Percentiles rank a stretch among this genome's conserved stretches.
Evolutionary conservation across 2,329 filamentous ascomycete species (phyloP).

Genomic region (Boeremia lycopersici): DNA sequence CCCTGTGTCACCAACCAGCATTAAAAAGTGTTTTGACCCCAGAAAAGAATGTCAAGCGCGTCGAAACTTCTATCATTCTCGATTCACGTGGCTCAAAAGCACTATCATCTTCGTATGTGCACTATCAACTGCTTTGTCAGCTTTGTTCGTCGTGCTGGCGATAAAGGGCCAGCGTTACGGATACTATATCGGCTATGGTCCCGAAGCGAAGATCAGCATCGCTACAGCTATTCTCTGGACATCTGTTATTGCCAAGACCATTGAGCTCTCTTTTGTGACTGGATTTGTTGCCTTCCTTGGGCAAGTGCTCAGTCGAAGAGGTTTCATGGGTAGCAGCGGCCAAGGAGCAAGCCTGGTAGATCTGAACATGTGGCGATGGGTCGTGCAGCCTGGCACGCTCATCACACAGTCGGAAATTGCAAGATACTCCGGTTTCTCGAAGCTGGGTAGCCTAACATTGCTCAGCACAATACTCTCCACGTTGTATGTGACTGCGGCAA

Average conservation of each 20-base stretch:
- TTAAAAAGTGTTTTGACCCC: constrained; percentile 45
- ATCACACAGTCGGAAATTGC: constrained; percentile 72
- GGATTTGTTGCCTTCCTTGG: constrained; percentile 77
- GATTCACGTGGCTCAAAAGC: constrained; percentile 55
- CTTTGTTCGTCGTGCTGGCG: constrained; percentile 68
- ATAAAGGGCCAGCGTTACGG: constrained; percentile 68
- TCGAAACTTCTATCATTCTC: constrained; percentile 46
- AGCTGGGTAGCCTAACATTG: constrained; percentile 69
- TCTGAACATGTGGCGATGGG: constrained; percentile 77
- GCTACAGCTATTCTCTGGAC: constrained; percentile 70
- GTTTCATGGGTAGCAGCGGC: constrained; percentile 70
- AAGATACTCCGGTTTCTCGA: constrained; percentile 65
- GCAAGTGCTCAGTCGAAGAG: constrained; percentile 72
- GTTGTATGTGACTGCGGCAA: constrained; percentile 77
- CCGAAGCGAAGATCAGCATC: constrained; percentile 58
- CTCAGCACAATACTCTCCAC: constrained; percentile 69
- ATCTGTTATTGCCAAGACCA: constrained; percentile 74
- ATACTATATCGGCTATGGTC: constrained; percentile 56
- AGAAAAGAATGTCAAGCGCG: constrained; percentile 45
- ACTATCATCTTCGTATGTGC: constrained; percentile 55
- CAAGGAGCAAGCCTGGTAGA: no score
- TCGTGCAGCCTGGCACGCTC: constrained; percentile 68
- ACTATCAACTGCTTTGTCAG: constrained; percentile 68
- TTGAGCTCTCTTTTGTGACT: constrained; percentile 78
- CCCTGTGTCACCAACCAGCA: no score